phyloP scores from a whole-genome alignment of 2,329 filamentous ascomycete species.

The Aspergillus puulaauensis region DNA sequence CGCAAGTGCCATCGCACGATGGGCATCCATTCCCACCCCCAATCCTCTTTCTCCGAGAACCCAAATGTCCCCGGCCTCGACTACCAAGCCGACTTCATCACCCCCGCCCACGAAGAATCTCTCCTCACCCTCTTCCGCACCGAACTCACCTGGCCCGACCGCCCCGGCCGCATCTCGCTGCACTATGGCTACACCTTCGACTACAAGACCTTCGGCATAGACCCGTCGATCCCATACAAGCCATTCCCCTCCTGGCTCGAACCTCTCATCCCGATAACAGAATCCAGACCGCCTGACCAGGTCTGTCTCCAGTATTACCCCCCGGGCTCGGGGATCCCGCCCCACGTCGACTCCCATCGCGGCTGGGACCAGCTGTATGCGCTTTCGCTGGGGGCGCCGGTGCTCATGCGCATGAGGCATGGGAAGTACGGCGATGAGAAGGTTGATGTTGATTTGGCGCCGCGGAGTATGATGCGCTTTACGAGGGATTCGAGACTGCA shows the following conservation, averaged over 20 bases:
- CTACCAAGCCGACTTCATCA: conserved; percentile 51
- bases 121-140: conserved; percentile 48
- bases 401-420: conserved; percentile 32
- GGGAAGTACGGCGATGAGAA: conserved; percentile 23
- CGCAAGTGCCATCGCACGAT: no score
- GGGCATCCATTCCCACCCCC: background rate
- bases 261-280: conserved; percentile 48
- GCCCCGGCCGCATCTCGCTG: conserved; percentile 49
- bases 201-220: conserved; percentile 59
- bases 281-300: conserved; percentile 53
- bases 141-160: conserved; percentile 49
- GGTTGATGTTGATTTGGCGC: conserved; percentile 49
- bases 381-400: conserved; percentile 31
- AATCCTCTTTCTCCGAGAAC: background rate
- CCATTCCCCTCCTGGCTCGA: conserved; percentile 54
- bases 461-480: conserved; percentile 55
- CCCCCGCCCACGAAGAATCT: conserved; percentile 44
- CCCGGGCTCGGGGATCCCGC: conserved; percentile 60
- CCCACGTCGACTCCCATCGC: conserved; percentile 60
- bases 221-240: conserved; percentile 50
- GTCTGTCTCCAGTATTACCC: conserved; percentile 63
- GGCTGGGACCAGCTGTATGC: conserved; percentile 42
- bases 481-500: conserved; percentile 51
- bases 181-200: conserved; percentile 60
- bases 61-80: conserved; percentile 17